Conservation (phyloP, 495 filamentous ascomycete genomes). For the Penicillium ochrochloron region DNA sequence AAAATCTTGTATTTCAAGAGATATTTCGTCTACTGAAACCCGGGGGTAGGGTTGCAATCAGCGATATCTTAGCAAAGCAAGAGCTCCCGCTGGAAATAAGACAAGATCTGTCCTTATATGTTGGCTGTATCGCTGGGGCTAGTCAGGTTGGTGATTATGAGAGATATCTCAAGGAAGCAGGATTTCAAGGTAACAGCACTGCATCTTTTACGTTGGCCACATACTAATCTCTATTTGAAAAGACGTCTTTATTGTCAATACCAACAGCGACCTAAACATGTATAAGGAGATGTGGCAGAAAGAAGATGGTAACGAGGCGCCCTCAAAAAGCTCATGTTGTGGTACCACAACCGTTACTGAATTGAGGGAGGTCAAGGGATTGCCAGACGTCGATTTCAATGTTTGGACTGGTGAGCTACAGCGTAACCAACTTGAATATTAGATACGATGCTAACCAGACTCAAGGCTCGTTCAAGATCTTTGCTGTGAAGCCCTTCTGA, state of each 20-base stretch:
- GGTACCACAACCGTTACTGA: not conserved
- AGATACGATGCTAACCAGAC: not conserved
- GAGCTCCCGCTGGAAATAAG: constrained; percentile 52
- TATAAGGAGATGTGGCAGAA: constrained; percentile 42
- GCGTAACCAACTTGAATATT: not conserved
- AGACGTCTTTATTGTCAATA: constrained; percentile 60
- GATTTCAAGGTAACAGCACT: constrained; percentile 54
- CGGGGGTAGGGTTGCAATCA: constrained; percentile 66
- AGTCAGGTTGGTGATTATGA: constrained; percentile 59
- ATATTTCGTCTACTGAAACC: constrained; percentile 64
- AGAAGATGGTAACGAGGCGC: not conserved
- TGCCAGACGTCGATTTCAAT: constrained; percentile 17
- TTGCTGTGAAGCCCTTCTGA: constrained; percentile 10
- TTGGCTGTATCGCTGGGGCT: constrained; percentile 64
- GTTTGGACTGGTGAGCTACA: constrained; percentile 19
- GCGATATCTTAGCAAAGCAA: constrained; percentile 63
- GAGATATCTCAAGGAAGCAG: constrained; percentile 53
- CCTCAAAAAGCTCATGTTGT: constrained; percentile 1
- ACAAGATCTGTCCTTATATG: constrained; percentile 55
- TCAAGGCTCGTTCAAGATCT: constrained; percentile 15
- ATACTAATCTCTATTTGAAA: constrained; percentile 8
- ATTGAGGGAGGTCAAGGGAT: not conserved
- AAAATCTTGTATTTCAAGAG: constrained; percentile 60
- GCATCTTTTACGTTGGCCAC: not conserved
- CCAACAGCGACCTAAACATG: constrained; percentile 59